A percentile compares a stretch with the other conserved stretches of the same genome.
Conservation (phyloP, 495 filamentous ascomycete species). For the Penicillium soppii region DNA sequence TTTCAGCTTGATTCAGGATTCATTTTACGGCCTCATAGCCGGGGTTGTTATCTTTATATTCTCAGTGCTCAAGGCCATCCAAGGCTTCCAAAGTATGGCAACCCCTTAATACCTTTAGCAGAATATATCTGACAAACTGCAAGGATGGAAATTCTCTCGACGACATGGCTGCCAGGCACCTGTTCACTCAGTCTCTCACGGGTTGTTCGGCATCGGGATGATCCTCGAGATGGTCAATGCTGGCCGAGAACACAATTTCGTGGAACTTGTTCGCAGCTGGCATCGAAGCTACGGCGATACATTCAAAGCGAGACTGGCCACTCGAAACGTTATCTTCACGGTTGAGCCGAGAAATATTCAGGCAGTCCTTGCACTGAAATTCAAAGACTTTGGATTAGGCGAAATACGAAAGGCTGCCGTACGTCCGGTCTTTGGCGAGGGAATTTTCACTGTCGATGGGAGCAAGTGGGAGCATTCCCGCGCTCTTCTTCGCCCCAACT, state of each 20-base stretch:
- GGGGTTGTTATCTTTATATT: neutral
- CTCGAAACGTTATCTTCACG: conserved; percentile 43
- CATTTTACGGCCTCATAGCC: neutral
- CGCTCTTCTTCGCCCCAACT: conserved; percentile 62
- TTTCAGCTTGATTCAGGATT: neutral
- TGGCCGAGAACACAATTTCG: neutral
- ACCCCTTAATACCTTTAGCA: neutral
- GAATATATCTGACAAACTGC: neutral
- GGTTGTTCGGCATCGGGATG: conserved; percentile 4
- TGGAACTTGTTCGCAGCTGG: conserved; percentile 9
- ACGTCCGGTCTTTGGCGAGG: conserved; percentile 59
- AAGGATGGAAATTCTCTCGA: conserved; percentile 11
- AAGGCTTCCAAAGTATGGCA: neutral
- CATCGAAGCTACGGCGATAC: conserved; percentile 10
- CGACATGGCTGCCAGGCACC: conserved; percentile 9
- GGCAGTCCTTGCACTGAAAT: conserved; percentile 56
- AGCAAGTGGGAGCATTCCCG: conserved; percentile 63
- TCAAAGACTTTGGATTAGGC: conserved; percentile 61
- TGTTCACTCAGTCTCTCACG: neutral
- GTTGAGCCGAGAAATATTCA: conserved; percentile 65
- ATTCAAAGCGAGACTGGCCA: conserved; percentile 9
- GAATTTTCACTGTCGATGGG: conserved; percentile 72
- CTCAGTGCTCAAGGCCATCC: neutral
- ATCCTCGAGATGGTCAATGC: conserved; percentile 2
- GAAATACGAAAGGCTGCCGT: conserved; percentile 44